Evolutionary conservation across 345 rosid genomes (phyloP).

Genomic region (Erodium maritimum): DNA sequence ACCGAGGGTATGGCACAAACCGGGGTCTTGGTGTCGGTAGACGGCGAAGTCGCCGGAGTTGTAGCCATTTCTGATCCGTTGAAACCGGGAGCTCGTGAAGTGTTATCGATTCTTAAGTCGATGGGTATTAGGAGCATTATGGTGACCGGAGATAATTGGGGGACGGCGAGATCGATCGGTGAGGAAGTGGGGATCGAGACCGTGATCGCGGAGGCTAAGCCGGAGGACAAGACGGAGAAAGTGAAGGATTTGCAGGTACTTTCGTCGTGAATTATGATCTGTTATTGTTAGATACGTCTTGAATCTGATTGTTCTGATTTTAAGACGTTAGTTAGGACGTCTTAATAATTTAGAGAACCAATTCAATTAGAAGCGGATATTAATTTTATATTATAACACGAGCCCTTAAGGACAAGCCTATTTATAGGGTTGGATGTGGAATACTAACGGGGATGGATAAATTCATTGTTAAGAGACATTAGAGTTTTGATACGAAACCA

Average conservation of each 20-base stretch:
- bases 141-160: slow-evolving; percentile 92
- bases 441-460: too few relatives aligned
- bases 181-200: slow-evolving; percentile 61
- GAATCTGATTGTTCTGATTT: too few relatives aligned
- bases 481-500: too few relatives aligned
- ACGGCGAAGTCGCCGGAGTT: slow-evolving; percentile 44
- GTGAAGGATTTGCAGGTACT: slow-evolving; percentile 69
- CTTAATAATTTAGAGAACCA: too few relatives aligned
- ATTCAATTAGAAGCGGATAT: too few relatives aligned
- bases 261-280: too few relatives aligned
- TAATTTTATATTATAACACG: too few relatives aligned
- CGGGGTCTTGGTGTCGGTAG: slow-evolving; percentile 56
- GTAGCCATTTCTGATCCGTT: slow-evolving; percentile 67
- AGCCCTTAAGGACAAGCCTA: too few relatives aligned
- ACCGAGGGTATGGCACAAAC: slow-evolving; percentile 68
- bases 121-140: slow-evolving; percentile 59
- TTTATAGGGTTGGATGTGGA: too few relatives aligned
- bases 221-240: slow-evolving; percentile 70
- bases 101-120: slow-evolving; percentile 54
- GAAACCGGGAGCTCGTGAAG: slow-evolving; percentile 56
- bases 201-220: slow-evolving; percentile 73
- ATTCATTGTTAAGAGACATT: too few relatives aligned
- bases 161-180: slow-evolving; percentile 73
- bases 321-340: too few relatives aligned
- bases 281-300: too few relatives aligned